Evolutionary conservation across 768 basidiomycete species (phyloP).

Genomic region (Suillus variegatus): DNA sequence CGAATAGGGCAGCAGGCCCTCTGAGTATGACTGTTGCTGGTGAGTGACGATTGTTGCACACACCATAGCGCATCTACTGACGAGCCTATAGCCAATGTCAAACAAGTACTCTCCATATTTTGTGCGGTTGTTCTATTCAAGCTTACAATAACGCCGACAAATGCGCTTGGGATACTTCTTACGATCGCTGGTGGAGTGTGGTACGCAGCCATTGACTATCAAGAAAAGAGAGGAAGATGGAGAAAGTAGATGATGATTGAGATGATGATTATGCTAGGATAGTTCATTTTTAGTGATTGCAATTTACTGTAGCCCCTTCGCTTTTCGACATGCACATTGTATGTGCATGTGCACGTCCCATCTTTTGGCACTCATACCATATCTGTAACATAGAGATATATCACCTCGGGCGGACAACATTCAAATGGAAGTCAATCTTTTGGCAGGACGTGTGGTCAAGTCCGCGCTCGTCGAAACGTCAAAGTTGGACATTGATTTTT

Average conservation of each 20-base stretch:
- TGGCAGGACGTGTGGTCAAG: background rate
- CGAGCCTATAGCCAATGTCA: constrained; percentile 71
- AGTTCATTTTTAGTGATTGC: no score
- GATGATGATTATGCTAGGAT: background rate
- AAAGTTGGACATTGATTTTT: background rate
- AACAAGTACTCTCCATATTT: constrained; percentile 89
- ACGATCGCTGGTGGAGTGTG: constrained; percentile 87
- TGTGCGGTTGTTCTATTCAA: constrained; percentile 84
- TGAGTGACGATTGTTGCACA: constrained; percentile 34
- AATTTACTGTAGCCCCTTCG: background rate
- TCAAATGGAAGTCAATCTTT: background rate
- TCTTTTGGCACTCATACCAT: background rate
- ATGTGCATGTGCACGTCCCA: background rate
- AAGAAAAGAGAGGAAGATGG: constrained; percentile 40
- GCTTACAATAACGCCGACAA: constrained; percentile 75
- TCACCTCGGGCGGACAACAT: background rate
- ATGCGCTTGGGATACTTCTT: constrained; percentile 79
- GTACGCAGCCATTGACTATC: constrained; percentile 71
- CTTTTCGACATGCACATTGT: background rate
- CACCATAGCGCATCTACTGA: constrained; percentile 6
- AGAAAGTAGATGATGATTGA: background rate
- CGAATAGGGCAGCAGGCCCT: constrained; percentile 91
- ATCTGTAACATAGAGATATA: background rate
- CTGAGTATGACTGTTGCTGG: constrained; percentile 91
- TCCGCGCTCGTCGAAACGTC: background rate